These are phyloP conservation scores for Neurospora africana DNA, from an alignment of 495 filamentous ascomycete genomes.

Conservation along the genomic window DNA sequence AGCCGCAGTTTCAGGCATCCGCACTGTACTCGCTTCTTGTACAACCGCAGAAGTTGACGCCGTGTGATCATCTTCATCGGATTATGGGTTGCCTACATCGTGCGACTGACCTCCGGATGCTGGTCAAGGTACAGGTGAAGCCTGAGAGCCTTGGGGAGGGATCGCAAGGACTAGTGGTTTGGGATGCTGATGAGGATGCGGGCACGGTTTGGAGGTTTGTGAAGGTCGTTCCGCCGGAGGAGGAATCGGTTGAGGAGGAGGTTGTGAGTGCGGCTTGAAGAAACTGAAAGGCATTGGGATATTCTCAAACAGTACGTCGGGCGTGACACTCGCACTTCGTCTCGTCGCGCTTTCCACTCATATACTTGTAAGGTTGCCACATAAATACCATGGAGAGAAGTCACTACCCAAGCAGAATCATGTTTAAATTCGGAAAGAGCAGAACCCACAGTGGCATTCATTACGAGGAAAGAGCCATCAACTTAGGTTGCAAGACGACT, in stretches of 20 bases:
- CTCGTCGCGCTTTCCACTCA: background rate
- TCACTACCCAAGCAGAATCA: background rate
- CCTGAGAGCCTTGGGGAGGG: background rate
- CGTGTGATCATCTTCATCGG: background rate
- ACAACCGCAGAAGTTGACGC: background rate
- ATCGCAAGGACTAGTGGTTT: background rate
- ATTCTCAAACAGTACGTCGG: background rate
- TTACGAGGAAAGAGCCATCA: background rate
- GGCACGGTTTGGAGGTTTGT: background rate
- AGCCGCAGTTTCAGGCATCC: background rate
- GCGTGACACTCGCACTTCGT: background rate
- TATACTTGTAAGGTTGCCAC: background rate
- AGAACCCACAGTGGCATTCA: background rate
- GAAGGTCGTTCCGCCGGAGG: background rate
- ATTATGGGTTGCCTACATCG: background rate
- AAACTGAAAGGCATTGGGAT: background rate
- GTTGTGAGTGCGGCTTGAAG: background rate
- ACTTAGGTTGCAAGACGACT: background rate
- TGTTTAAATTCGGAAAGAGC: background rate
- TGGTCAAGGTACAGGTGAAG: background rate
- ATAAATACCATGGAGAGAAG: background rate
- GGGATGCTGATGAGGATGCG: background rate
- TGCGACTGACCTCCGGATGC: background rate
- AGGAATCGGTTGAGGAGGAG: background rate
- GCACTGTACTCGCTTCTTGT: background rate